phyloP scores from a whole-genome alignment of 352 stramenopile species.

The Peronospora farinosa region DNA sequence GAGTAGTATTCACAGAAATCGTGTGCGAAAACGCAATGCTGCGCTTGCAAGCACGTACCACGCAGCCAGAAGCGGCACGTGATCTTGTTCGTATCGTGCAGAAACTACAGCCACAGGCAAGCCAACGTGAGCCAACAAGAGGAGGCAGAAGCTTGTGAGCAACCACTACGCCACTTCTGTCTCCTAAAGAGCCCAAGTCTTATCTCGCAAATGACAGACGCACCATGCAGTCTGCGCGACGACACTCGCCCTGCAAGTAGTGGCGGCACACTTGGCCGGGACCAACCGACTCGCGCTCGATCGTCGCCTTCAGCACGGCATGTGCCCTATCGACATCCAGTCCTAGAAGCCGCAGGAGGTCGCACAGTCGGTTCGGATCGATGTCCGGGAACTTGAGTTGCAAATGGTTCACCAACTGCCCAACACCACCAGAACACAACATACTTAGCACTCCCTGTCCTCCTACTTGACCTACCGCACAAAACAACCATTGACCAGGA shows the following conservation, averaged over 20 bases:
- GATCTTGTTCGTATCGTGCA: slow-evolving; percentile 78
- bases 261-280: slow-evolving; percentile 75
- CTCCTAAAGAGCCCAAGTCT: slow-evolving; percentile 17
- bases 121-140: slow-evolving; percentile 25
- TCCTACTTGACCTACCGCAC: background rate
- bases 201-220: slow-evolving; percentile 25
- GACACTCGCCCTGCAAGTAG: slow-evolving; percentile 75
- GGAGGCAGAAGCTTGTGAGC: slow-evolving; percentile 19
- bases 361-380: slow-evolving; percentile 60
- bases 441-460: slow-evolving; percentile 12
- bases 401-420: slow-evolving; percentile 68
- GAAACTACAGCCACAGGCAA: slow-evolving; percentile 48
- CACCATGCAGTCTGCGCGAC: slow-evolving; percentile 82
- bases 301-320: slow-evolving; percentile 63
- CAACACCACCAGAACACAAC: slow-evolving; percentile 14
- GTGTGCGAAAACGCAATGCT: slow-evolving; percentile 80
- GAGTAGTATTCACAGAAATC: slow-evolving; percentile 72
- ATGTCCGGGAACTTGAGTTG: slow-evolving; percentile 81
- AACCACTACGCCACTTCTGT: slow-evolving; percentile 9
- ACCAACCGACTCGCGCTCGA: slow-evolving; percentile 65
- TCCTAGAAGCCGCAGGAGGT: slow-evolving; percentile 65
- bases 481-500: background rate
- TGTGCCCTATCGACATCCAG: slow-evolving; percentile 73
- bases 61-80: slow-evolving; percentile 84
- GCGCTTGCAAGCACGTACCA: slow-evolving; percentile 65